These are phyloP conservation scores for Hortaea werneckii DNA, from an alignment of 2,329 filamentous ascomycete genomes.

Conservation along the genomic window DNA sequence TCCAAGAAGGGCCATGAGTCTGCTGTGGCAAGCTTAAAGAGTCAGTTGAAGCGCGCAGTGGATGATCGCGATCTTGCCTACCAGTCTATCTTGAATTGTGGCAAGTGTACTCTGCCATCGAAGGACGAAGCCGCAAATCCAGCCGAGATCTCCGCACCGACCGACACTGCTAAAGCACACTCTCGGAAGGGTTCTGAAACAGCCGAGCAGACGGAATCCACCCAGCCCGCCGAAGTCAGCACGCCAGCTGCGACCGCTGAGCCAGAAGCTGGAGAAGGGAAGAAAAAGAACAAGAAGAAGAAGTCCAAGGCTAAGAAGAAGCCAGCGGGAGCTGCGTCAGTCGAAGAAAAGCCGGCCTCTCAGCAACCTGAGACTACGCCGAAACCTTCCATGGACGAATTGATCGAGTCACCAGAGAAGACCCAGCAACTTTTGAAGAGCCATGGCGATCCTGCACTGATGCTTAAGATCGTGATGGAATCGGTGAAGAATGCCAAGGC, in stretches of 20 bases:
- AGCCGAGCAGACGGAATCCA: slow-evolving; percentile 14
- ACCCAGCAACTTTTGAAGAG: slow-evolving; percentile 10
- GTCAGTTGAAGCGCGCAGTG: slow-evolving; percentile 20
- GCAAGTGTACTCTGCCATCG: slow-evolving; percentile 18
- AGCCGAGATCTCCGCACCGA: slow-evolving; percentile 8
- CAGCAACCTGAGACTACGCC: slow-evolving; percentile 2
- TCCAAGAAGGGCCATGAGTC: slow-evolving; percentile 21
- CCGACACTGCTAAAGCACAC: slow-evolving; percentile 7
- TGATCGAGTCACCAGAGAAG: slow-evolving; percentile 10
- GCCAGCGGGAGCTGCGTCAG: slow-evolving; percentile 31
- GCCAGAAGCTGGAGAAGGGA: slow-evolving; percentile 34
- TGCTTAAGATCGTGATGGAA: slow-evolving; percentile 2
- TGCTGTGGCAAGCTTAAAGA: slow-evolving; percentile 17
- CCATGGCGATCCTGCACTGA: not conserved
- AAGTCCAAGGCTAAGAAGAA: slow-evolving; percentile 77
- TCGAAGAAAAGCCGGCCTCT: slow-evolving; percentile 6
- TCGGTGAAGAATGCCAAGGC: slow-evolving; percentile 3
- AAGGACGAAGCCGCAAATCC: slow-evolving; percentile 4
- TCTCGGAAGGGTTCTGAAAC: slow-evolving; percentile 16
- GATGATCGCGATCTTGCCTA: slow-evolving; percentile 25
- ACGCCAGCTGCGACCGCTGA: slow-evolving; percentile 17
- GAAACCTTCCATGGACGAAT: slow-evolving; percentile 8
- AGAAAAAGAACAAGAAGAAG: slow-evolving; percentile 69
- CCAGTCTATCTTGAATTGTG: slow-evolving; percentile 26
- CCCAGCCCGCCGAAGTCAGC: slow-evolving; percentile 15